Conservation (phyloP, 2,329 filamentous ascomycete species). For the Xylariaceae sp. region DNA sequence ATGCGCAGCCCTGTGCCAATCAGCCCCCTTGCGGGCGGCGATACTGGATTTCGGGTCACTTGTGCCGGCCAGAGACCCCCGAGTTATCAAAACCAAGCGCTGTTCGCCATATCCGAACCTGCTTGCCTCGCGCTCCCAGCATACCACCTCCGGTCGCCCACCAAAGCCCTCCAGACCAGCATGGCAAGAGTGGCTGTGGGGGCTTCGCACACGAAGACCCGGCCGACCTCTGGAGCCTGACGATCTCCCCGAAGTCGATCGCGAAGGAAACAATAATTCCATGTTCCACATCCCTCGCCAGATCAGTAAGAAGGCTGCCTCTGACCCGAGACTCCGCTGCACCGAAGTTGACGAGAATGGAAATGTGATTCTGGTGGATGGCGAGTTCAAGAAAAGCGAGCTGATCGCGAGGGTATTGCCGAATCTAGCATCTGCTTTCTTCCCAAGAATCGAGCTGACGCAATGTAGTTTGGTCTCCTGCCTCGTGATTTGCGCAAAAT, state of each 20-base stretch:
- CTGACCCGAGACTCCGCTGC: constrained; percentile 82
- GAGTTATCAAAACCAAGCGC: constrained; percentile 10
- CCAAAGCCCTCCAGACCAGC: constrained; percentile 30
- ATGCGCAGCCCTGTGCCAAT: constrained; percentile 27
- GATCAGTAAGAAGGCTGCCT: constrained; percentile 69
- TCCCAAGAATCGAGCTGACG: constrained; percentile 12
- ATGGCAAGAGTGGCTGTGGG: constrained; percentile 51
- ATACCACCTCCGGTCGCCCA: constrained; percentile 29
- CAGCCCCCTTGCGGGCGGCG: constrained; percentile 23
- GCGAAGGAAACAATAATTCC: constrained; percentile 55
- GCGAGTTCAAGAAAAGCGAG: constrained; percentile 96
- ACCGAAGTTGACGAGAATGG: constrained; percentile 93
- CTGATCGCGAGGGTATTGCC: constrained; percentile 78
- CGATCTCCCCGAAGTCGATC: constrained; percentile 55
- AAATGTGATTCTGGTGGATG: constrained; percentile 86
- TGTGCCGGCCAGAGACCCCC: constrained; percentile 16
- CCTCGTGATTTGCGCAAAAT: constrained; percentile 96
- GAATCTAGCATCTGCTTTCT: neutral
- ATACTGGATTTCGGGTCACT: constrained; percentile 27
- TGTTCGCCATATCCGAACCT: constrained; percentile 13
- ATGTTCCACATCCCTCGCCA: constrained; percentile 68
- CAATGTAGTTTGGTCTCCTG: constrained; percentile 73
- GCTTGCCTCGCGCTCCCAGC: constrained; percentile 24
- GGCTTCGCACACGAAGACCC: constrained; percentile 36
- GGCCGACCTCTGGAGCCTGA: constrained; percentile 48